Conservation (phyloP, 2,329 filamentous ascomycete genomes). For the Alternaria viburni region DNA sequence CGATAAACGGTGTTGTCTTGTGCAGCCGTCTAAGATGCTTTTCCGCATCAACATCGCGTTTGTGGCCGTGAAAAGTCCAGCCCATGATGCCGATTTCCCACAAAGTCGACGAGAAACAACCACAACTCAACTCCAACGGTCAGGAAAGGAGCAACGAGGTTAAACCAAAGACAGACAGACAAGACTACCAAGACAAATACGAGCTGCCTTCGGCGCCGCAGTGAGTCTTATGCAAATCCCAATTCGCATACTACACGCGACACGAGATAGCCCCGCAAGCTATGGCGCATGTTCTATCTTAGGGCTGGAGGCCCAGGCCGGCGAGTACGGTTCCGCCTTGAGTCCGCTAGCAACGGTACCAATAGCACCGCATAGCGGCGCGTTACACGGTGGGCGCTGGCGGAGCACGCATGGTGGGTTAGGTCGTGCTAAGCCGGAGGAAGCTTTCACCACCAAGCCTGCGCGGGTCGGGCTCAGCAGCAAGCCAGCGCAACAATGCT, state of each 20-base stretch:
- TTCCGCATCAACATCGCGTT: slow-evolving; percentile 38
- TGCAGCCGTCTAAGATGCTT: slow-evolving; percentile 45
- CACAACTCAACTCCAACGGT: not conserved
- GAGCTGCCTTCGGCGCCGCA: not conserved
- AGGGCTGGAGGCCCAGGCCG: not conserved
- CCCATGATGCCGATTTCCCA: slow-evolving; percentile 29
- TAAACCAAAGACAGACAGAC: not conserved
- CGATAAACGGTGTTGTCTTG: slow-evolving; percentile 42
- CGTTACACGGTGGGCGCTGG: slow-evolving; percentile 7
- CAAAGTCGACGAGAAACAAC: not conserved
- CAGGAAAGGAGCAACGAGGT: not conserved
- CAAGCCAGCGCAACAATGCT: slow-evolving; percentile 2
- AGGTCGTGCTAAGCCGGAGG: not conserved
- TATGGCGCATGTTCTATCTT: slow-evolving; percentile 7
- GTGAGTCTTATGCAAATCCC: slow-evolving; percentile 11
- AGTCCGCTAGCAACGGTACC: slow-evolving; percentile 7
- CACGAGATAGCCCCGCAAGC: not conserved
- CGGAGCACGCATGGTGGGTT: slow-evolving; percentile 11
- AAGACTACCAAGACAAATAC: not conserved
- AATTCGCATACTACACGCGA: slow-evolving; percentile 3
- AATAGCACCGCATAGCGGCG: slow-evolving; percentile 19
- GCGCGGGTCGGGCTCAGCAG: not conserved
- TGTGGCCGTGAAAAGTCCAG: slow-evolving; percentile 41
- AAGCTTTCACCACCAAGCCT: not conserved
- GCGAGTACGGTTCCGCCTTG: not conserved